Percentiles rank a stretch among this genome's conserved stretches.
These are phyloP conservation scores for Fonsecaea nubica DNA, from an alignment of 2,329 filamentous ascomycete genomes.

Conservation along the genomic window DNA sequence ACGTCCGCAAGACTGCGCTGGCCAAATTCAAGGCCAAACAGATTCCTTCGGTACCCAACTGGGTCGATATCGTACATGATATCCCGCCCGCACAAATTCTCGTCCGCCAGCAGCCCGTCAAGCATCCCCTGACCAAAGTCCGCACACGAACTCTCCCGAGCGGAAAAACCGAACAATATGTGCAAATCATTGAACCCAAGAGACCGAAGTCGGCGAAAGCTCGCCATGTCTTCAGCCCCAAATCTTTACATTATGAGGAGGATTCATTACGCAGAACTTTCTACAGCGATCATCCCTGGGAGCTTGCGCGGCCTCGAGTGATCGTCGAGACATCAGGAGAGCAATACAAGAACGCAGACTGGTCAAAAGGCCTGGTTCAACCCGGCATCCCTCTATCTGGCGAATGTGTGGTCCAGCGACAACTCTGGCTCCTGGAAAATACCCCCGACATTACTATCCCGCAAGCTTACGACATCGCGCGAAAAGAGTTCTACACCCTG, in stretches of 20 bases:
- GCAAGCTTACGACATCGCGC: constrained; percentile 82
- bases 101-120: constrained; percentile 62
- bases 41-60: constrained; percentile 50
- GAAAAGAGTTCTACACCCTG: constrained; percentile 87
- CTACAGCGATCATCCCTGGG: constrained; percentile 96
- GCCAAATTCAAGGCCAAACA: constrained; percentile 48
- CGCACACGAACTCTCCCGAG: constrained; percentile 45
- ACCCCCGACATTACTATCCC: constrained; percentile 63
- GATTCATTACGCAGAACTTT: constrained; percentile 81
- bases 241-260: constrained; percentile 79
- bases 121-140: constrained; percentile 51
- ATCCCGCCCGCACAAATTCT: constrained; percentile 67
- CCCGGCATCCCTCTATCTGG: constrained; percentile 77
- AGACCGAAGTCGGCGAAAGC: constrained; percentile 60
- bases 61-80: constrained; percentile 63
- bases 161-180: constrained; percentile 35
- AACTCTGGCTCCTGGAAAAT: constrained; percentile 81
- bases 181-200: constrained; percentile 29
- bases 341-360: constrained; percentile 69
- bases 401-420: constrained; percentile 91
- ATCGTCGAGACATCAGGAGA: constrained; percentile 85
- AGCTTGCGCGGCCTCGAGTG: constrained; percentile 84
- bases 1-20: constrained; percentile 53
- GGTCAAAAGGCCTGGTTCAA: constrained; percentile 72
- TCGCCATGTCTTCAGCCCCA: constrained; percentile 80